A percentile compares a stretch with the other conserved stretches of the same genome.
Evolutionary conservation across 371 early-diverging fungal genomes (phyloP).

Genomic region (Rhizomucor pusillus): DNA sequence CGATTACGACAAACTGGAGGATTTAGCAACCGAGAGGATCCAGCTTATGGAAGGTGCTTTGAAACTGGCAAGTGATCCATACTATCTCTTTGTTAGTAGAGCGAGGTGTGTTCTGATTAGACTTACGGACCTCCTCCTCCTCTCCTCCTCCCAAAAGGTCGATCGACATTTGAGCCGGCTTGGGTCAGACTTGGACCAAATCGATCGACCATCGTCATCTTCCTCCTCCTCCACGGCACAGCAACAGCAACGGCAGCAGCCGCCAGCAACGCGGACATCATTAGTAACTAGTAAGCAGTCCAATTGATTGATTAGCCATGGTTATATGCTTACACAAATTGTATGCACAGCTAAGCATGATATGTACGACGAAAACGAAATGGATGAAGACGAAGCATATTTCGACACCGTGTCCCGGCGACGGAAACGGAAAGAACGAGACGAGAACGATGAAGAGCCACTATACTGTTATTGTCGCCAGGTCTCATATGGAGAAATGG

Average conservation of each 20-base stretch:
- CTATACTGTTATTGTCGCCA: constrained; percentile 93
- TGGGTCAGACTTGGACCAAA: constrained; percentile 31
- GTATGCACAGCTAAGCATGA: constrained; percentile 9
- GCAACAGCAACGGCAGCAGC: too few relatives aligned
- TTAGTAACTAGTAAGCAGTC: too few relatives aligned
- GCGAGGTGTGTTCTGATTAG: not conserved
- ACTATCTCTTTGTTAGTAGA: not conserved
- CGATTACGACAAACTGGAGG: constrained; percentile 41
- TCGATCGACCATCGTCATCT: constrained; percentile 18
- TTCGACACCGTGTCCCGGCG: constrained; percentile 19
- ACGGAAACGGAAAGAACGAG: constrained; percentile 35
- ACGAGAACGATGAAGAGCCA: constrained; percentile 67
- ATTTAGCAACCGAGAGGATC: constrained; percentile 37
- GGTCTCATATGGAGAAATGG: constrained; percentile 98
- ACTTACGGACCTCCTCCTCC: too few relatives aligned
- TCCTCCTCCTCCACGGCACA: not conserved
- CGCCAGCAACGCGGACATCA: too few relatives aligned
- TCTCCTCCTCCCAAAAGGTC: constrained; percentile 19
- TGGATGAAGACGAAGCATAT: constrained; percentile 15
- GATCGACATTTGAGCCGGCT: constrained; percentile 40
- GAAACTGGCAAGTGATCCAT: constrained; percentile 24
- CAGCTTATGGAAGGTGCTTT: constrained; percentile 45
- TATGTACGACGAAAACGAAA: constrained; percentile 15
- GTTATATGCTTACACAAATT: too few relatives aligned
- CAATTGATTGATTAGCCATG: too few relatives aligned